These are phyloP conservation scores for Falciphora oryzae DNA, from an alignment of 2,329 filamentous ascomycete genomes.

Conservation along the genomic window DNA sequence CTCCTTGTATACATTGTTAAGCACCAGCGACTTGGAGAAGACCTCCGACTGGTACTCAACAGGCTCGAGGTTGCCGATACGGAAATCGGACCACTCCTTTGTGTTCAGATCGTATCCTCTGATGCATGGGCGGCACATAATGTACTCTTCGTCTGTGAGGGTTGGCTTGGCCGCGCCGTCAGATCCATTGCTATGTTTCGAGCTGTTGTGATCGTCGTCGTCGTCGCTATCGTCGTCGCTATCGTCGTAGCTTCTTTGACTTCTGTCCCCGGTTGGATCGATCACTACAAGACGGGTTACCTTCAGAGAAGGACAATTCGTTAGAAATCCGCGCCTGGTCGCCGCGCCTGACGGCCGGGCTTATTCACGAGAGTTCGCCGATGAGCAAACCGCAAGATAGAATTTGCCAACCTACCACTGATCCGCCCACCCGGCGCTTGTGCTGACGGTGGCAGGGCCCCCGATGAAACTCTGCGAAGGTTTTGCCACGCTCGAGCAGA, in stretches of 20 bases:
- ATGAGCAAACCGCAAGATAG: too few relatives aligned
- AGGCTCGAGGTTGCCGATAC: not conserved
- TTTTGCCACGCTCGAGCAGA: not conserved
- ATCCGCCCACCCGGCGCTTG: not conserved
- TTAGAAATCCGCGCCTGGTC: too few relatives aligned
- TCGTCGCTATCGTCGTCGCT: too few relatives aligned
- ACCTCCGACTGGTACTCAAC: not conserved
- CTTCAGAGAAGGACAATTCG: too few relatives aligned
- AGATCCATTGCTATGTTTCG: too few relatives aligned
- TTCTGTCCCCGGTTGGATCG: too few relatives aligned
- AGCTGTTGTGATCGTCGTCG: too few relatives aligned
- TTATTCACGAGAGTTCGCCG: too few relatives aligned
- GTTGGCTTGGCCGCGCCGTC: not conserved
- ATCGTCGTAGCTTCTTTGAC: too few relatives aligned
- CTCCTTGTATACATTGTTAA: not conserved
- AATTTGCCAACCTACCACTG: too few relatives aligned
- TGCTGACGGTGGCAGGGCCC: not conserved
- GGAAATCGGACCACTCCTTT: not conserved
- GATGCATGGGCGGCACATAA: not conserved
- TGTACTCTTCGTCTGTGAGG: not conserved
- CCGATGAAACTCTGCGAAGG: not conserved
- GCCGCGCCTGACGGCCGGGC: too few relatives aligned
- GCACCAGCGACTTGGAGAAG: not conserved
- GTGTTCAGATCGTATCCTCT: not conserved
- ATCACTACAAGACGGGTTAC: too few relatives aligned